Conservation (phyloP, 805 yeast species). For the Scheffersomyces stipitis region DNA sequence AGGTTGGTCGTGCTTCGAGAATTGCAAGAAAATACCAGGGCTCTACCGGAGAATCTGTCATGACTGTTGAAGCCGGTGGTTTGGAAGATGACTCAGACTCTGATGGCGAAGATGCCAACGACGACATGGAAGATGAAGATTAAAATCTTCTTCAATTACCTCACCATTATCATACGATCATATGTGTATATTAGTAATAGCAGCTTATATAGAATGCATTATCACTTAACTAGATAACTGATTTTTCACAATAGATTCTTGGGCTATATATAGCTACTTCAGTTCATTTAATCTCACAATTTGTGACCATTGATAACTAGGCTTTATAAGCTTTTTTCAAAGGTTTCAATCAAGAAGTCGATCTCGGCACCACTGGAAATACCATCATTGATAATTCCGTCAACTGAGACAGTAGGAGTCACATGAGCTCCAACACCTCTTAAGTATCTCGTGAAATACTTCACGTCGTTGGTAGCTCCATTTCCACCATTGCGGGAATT, state of each 20-base stretch:
- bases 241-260: too few relatives aligned
- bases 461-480: constrained; percentile 58
- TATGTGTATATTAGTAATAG: too few relatives aligned
- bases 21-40: constrained; percentile 67
- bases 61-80: constrained; percentile 64
- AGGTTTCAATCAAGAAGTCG: constrained; percentile 42
- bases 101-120: constrained; percentile 52
- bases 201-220: too few relatives aligned
- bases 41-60: constrained; percentile 52
- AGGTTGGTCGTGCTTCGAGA: constrained; percentile 64
- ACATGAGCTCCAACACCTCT: constrained; percentile 80
- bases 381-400: constrained; percentile 59
- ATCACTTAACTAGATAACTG: too few relatives aligned
- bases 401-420: constrained; percentile 75
- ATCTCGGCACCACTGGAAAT: constrained; percentile 63
- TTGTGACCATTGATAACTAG: too few relatives aligned
- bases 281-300: too few relatives aligned
- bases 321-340: constrained; percentile 26
- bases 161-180: too few relatives aligned
- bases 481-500: constrained; percentile 56
- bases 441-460: constrained; percentile 69
- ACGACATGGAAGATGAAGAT: constrained; percentile 27
- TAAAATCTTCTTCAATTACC: too few relatives aligned
- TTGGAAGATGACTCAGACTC: constrained; percentile 56
- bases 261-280: too few relatives aligned